phyloP scores from a whole-genome alignment of 202 grass and related monocot species.

The Setaria italica region DNA sequence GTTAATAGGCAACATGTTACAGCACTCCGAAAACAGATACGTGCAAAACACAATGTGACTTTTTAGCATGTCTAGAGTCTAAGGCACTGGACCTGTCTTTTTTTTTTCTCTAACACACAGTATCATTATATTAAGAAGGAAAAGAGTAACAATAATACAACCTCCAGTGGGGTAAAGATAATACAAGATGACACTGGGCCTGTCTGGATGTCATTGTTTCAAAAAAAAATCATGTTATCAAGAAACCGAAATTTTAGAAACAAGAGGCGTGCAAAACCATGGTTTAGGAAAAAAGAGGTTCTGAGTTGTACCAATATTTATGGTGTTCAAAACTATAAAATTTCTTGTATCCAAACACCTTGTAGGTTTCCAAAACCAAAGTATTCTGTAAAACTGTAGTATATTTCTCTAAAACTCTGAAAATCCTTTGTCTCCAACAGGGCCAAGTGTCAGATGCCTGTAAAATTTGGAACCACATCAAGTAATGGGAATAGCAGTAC shows the following conservation, averaged over 20 bases:
- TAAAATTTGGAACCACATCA: conserved; percentile 14
- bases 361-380: not conserved
- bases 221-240: not conserved
- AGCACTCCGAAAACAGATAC: not conserved
- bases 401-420: not conserved
- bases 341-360: not conserved
- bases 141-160: too few relatives aligned
- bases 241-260: not conserved
- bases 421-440: not conserved
- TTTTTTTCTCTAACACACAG: too few relatives aligned
- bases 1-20: not conserved
- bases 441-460: not conserved
- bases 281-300: not conserved
- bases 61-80: not conserved
- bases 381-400: not conserved
- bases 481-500: conserved; percentile 38
- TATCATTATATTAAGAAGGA: too few relatives aligned
- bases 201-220: not conserved
- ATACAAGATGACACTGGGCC: not conserved
- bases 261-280: not conserved
- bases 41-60: not conserved
- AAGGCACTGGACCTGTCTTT: too few relatives aligned
- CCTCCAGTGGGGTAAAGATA: too few relatives aligned
- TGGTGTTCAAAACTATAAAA: not conserved
- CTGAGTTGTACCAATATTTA: not conserved